Evolutionary conservation across 139 green algal genomes (phyloP), one percentile per base, ranked within the genome.

Genomic region (Medakamo hakoo): DNA sequence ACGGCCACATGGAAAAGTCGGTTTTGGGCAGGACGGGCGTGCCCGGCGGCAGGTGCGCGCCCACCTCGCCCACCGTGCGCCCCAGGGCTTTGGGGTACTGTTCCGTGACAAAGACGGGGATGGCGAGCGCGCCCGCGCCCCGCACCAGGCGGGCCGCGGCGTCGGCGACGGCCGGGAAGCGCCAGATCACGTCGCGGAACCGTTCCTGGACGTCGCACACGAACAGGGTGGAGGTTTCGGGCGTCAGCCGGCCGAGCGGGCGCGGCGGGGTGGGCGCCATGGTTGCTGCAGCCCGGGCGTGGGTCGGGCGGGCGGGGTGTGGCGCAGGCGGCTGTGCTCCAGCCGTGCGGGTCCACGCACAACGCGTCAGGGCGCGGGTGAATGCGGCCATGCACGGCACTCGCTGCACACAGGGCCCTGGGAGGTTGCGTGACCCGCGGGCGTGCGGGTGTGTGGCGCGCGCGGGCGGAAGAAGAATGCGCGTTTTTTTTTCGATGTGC

Each of bases 51-150:
- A 93, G 65, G 48, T 81, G 62, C 9, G 75, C 64, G 26, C 71
- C 63, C 22, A 92, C 48, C 65, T 88, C 84, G 24, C 64, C 23
- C 16, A 88, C 81, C 2, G 87, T 94, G 25, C n/a, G 30, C 4
- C 85, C 87, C 55, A 93, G 73, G 1, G 76, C 79, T 60, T 88
- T 90, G 21, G 88, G 87, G 63, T 92, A 91, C 62, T 93, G 88
- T 70, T 95, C 88, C 2, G 87, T 92, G 2, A 85, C 78, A 4
- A 94, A 52, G 0, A 91, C 68, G 0, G 87, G 88, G 3, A 93
- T 59, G 30, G 74, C 57, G 19, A 95, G 49, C 3, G 68, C 77
- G 0, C 75, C 57, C 4, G 78, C 74, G 0, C 70, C 82, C 4
- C 72, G 71, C 19, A 87, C 71, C 80, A 84, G 63, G 40, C 40